Evolutionary conservation across 306 rosid genomes (phyloP), one percentile per base, ranked within the genome.

Genomic region (Lathyrus oleraceus): DNA sequence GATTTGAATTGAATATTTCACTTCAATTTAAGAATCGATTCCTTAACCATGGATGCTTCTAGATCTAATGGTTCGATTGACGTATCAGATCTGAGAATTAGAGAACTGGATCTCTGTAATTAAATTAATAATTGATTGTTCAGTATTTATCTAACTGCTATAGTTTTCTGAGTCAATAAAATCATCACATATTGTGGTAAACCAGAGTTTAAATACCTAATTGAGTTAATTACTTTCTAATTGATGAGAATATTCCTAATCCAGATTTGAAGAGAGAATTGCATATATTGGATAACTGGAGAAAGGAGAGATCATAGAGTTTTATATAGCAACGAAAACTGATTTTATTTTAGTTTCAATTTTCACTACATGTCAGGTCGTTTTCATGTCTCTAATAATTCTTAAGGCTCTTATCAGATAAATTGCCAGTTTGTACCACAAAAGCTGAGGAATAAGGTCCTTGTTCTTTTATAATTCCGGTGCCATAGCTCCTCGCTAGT

Each of bases 361-460:
- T 57, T 65, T 39, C 71, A 67, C 61, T 60, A 53, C 10, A 56
- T 67, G 79, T 73, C 75, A 53, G 9, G 83, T 79, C 82, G 17
- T 78, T 67, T 73, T 78, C 82, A 40, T 73, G 82, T 60, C 70
- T 39, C 78, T 61, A 49, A 78, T 73, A 66, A 48, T 71, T 78
- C 78, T 48, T 32, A 71, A 65, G 43, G 32, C 65, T 78, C 65
- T 62, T 63, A 58, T 71, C 82, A 19, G 59, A 72, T 16, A 8
- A 48, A 48, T 13, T 43, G n/a, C 48, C 47, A 48, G 54, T 15
- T 16, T 48, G 54, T 48, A 48, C 48, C 16, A 43, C 7, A 43
- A 43, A 43, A 43, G 15, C 47, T 11, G 47, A 42, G 47, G 15
- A 42, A 42, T 11, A 43, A 16, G 48, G n/a, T 16, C 48, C 48